phyloP scores from a whole-genome alignment of 139 green algal species.

The Coelastrella sp. region DNA sequence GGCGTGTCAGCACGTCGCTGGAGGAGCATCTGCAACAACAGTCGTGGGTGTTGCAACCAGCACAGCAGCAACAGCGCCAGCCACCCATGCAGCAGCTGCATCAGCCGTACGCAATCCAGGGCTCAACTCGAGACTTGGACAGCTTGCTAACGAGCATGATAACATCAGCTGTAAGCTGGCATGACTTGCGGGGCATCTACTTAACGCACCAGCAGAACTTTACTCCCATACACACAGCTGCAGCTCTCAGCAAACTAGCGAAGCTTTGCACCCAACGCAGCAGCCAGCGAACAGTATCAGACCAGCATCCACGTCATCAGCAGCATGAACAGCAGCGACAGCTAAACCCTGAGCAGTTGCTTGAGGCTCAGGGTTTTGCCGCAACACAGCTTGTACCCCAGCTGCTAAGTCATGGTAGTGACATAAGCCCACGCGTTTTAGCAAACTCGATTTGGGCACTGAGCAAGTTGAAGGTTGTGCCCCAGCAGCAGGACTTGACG shows the following conservation, averaged over 20 bases:
- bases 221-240: constrained; percentile 15
- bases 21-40: not conserved
- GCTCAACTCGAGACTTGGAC: not conserved
- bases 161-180: not conserved
- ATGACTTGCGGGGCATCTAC: not conserved
- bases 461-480: constrained; percentile 1
- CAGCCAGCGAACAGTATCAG: not conserved
- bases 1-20: not conserved
- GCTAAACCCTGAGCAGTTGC: not conserved
- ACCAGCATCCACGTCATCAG: not conserved
- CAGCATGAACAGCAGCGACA: not conserved
- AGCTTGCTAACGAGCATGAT: not conserved
- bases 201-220: not conserved
- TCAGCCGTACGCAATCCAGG: not conserved
- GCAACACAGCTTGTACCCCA: constrained; percentile 2
- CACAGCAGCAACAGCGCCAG: not conserved
- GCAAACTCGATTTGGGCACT: constrained; percentile 40
- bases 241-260: not conserved
- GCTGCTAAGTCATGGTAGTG: not conserved
- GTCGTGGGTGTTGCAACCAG: not conserved
- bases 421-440: constrained; percentile 1
- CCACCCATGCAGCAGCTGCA: not conserved
- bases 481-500: not conserved
- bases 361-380: not conserved
- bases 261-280: not conserved